Evolutionary conservation across 805 yeast genomes (phyloP).

Genomic region (Sugiyamaella smithiae): DNA sequence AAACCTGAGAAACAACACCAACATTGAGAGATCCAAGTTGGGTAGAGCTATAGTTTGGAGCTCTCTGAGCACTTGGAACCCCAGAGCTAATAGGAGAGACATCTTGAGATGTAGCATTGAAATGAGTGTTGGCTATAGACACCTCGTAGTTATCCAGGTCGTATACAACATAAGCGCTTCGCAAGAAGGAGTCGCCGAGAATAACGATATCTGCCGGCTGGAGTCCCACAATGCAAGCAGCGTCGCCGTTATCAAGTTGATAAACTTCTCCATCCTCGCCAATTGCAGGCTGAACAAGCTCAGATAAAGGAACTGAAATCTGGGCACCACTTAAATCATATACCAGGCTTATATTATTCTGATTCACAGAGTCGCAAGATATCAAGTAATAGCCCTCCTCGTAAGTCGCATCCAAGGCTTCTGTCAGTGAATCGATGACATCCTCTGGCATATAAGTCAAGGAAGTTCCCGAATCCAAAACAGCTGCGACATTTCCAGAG

Average conservation of each 20-base stretch:
- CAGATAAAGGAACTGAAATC: slow-evolving; percentile 27
- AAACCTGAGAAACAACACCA: background rate
- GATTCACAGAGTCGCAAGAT: background rate
- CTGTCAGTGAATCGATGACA: background rate
- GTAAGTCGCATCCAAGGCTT: background rate
- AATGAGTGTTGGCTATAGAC: slow-evolving; percentile 50
- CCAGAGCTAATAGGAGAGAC: slow-evolving; percentile 25
- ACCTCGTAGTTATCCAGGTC: slow-evolving; percentile 58
- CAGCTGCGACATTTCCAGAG: slow-evolving; percentile 5
- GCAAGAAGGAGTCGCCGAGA: slow-evolving; percentile 64
- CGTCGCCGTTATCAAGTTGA: slow-evolving; percentile 39
- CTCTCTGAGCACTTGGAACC: slow-evolving; percentile 31
- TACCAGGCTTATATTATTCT: slow-evolving; percentile 3
- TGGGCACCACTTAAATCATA: slow-evolving; percentile 27
- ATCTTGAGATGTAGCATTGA: slow-evolving; percentile 25
- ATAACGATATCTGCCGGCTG: slow-evolving; percentile 27
- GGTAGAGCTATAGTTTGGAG: slow-evolving; percentile 24
- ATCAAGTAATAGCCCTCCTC: background rate
- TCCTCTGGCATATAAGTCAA: background rate
- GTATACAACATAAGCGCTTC: slow-evolving; percentile 66
- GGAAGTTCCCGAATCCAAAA: slow-evolving; percentile 29
- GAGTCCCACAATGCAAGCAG: slow-evolving; percentile 19
- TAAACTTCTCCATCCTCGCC: slow-evolving; percentile 16
- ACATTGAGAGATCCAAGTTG: slow-evolving; percentile 9
- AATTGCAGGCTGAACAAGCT: slow-evolving; percentile 21